Base-by-base conservation (phyloP, 352 stramenopile genomes). In the Globisporangium solare region DNA sequence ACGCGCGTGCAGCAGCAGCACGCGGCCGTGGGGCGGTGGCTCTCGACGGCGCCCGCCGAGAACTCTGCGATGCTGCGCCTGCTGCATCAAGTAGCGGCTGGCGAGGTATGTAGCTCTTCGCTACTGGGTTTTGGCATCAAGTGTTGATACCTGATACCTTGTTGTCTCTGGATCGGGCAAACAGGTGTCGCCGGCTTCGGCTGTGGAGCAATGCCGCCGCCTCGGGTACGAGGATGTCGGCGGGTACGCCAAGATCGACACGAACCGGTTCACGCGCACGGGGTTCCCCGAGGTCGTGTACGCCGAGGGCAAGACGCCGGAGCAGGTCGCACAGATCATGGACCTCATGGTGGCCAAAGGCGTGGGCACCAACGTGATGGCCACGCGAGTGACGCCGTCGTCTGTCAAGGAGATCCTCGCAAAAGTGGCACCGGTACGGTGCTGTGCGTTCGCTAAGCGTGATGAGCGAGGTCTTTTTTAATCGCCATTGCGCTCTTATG, bases 271-370 rank as follows among this genome's bases (percentile, higher is more conserved):
- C 6, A 73, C 63, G 41, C 85, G 95, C n/a, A 96, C 90, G 17
- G 94, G 94, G 11, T 98, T 99, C 63, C 95, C 95, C 0, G 94
- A 99, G 55, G 94, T 97, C 40, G 83, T 99, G 27, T 99, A 98
- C 73, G 89, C 76, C 14, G 82, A 97, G 70, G 92, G 89, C 22
- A 99, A 99, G 68, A 97, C 87, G 1, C 58, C 86, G 5, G 54
- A 79, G 39, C 93, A 98, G 59, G 83, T 99, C 40, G 82, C 84
- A 6, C 56, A 63, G 13, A 98, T 98, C 68, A 70, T 98, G 40
- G 76, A 91, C 39, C 76, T 79, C 45, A 97, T 98, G 89, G 76
- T 87, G n/a, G 52, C 47, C 20, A 63, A 74, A 37, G 70, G 64
- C 12, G 59, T 65, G 0, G 70, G 86, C 47, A 47, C 74, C 42